phyloP scores from a whole-genome alignment of 345 rosid species.

The Reutealis trisperma region DNA sequence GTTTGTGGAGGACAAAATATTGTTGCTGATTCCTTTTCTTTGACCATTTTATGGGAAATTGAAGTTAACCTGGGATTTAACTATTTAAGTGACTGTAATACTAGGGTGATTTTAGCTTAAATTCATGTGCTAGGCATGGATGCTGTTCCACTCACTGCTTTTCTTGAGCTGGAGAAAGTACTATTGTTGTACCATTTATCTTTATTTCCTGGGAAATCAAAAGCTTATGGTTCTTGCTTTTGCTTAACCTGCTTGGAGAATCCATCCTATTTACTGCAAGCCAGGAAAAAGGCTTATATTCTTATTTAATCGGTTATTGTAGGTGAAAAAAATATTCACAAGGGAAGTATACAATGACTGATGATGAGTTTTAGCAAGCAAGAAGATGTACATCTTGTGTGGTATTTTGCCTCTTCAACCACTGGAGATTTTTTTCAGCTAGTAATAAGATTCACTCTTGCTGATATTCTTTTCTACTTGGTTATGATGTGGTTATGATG shows the following conservation, averaged over 20 bases:
- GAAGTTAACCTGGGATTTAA: neutral
- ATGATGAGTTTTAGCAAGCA: conserved; percentile 7
- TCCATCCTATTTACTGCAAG: neutral
- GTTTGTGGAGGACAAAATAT: neutral
- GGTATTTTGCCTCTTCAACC: neutral
- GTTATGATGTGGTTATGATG: neutral
- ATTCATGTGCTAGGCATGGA: neutral
- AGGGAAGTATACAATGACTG: conserved; percentile 63
- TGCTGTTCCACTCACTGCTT: neutral
- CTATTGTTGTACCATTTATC: neutral
- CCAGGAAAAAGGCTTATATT: conserved; percentile 13
- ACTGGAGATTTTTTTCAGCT: neutral
- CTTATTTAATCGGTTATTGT: conserved; percentile 17
- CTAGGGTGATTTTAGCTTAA: neutral
- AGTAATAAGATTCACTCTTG: conserved; percentile 3
- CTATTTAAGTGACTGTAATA: neutral
- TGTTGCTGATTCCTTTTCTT: neutral
- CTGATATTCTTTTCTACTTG: conserved; percentile 12
- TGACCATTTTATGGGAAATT: neutral
- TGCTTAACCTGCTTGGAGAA: neutral
- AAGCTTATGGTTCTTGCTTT: neutral
- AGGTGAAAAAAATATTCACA: conserved; percentile 69
- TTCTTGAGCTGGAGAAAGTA: neutral
- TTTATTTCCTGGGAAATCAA: neutral
- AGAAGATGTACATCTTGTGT: neutral